Evolutionary conservation across 2,329 filamentous ascomycete species (phyloP), one percentile per base, ranked within the genome.

Genomic region (Penicillium sp.): DNA sequence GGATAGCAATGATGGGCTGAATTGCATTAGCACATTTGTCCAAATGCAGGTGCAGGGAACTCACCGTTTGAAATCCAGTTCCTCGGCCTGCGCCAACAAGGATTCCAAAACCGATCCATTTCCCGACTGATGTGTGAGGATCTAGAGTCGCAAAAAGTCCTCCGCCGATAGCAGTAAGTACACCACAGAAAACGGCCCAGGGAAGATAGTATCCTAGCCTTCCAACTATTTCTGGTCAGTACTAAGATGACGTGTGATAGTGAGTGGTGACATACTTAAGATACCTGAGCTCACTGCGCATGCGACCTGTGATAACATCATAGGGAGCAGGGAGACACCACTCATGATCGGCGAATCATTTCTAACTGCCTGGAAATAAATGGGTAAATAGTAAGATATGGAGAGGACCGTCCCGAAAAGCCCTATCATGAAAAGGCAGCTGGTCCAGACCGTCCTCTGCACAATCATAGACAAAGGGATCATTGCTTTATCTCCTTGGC

Each of bases 51-150:
- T 7, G 8, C 13, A 7, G 33, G 21, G 19, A 26, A 47, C 9
- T 53, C 45, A 71, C 70, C 6, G 59, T 57, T 55, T 71, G 70
- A 19, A 64, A 56, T 5, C 51, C 64, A 5, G 58, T 54, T 9
- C 80, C 80, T 13, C 77, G 65, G 1, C 79, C 77, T 3, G 75
- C 66, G 21, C 79, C 81, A 4, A 73, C 56, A 3, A 83, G 58
- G 5, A 78, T 69, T 53, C 83, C 78, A 63, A 77, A 82, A 9
- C 80, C 80, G 22, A 81, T 76, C 80, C 79, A 82, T 31, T 73
- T 67, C 2, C 61, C 68, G 0, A 69, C 67, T 0, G 73, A 60
- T 3, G 78, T 76, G 35, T 64, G 60, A 1, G 74, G 63, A 19
- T 72, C 66, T 3, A 79, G 69, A 0, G 75, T 79, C 52, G 71